These are phyloP conservation scores for Phytophthora citrophthora DNA, from an alignment of 352 stramenopile genomes.

Conservation along the genomic window DNA sequence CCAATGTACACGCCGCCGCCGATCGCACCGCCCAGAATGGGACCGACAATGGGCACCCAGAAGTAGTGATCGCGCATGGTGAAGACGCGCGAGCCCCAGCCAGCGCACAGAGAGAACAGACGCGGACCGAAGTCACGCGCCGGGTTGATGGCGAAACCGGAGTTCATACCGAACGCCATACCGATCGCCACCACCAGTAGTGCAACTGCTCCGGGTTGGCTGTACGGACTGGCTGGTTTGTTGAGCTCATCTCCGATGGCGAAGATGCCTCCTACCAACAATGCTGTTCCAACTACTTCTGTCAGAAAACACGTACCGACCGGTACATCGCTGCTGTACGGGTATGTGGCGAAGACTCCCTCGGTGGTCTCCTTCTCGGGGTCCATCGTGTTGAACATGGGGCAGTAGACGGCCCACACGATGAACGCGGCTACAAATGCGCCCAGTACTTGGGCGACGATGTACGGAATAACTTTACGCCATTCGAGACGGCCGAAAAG, in stretches of 20 bases:
- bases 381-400: constrained; percentile 48
- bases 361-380: constrained; percentile 39
- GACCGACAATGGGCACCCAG: constrained; percentile 33
- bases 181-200: constrained; percentile 56
- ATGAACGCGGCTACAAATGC: constrained; percentile 45
- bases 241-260: constrained; percentile 53
- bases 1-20: constrained; percentile 40
- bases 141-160: constrained; percentile 65
- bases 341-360: constrained; percentile 50
- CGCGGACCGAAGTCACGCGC: constrained; percentile 49
- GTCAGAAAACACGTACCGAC: constrained; percentile 49
- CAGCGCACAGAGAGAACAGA: constrained; percentile 40
- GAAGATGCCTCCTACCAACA: constrained; percentile 57
- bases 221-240: constrained; percentile 42
- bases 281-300: constrained; percentile 52
- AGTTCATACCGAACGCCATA: constrained; percentile 72
- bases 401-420: constrained; percentile 58
- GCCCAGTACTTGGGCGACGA: constrained; percentile 47
- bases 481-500: constrained; percentile 48
- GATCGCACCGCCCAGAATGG: constrained; percentile 36
- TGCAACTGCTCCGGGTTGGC: constrained; percentile 40
- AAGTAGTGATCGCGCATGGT: constrained; percentile 43
- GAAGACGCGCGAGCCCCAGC: constrained; percentile 50
- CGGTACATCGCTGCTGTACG: constrained; percentile 18
- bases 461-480: constrained; percentile 52